Base-by-base conservation (phyloP, 2,329 filamentous ascomycete species). In the Exserohilum rostratum region DNA sequence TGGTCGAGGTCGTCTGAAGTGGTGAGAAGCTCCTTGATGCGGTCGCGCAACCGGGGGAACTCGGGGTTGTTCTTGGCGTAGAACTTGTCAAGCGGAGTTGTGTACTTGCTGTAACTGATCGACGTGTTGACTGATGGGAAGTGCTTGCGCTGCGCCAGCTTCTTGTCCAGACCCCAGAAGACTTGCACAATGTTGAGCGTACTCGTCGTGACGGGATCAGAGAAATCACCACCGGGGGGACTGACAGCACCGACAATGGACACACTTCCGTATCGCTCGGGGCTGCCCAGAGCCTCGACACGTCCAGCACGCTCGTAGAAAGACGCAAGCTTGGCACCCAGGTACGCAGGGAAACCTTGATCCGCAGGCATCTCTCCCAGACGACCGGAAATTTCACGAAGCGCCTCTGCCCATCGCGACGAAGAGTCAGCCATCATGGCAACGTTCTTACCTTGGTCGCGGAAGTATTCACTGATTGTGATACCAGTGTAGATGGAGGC, bases 381-480 rank as follows among this genome's bases (percentile, higher is more conserved):
- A 85, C 95, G 95, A 83, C 95, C 95, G 30, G 95, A 99, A 77
- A 99, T 88, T 78, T 99, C 95, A 90, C 95, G 92, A 76, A 99
- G 86, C 73, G 95, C 95, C 82, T 99, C 95, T 61, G 95, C 95
- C 95, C 95, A 99, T 64, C 95, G 92, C 49, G 95, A 99, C 47
- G 93, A 90, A 13, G 95, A 98, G 79, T 99, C 95, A 61, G 95
- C 95, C 95, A 99, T 99, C 95, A 99, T 99, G 69, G 95, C 93
- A 34, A 99, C 95, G 76, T 96, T 85, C 79, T 98, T 93, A 62
- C 95, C 95, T 78, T 96, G 91, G 73, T 99, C 95, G 65, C 95
- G 86, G 83, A 98, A 98, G 72, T 99, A 99, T 76, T 99, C 95
- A 37, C 91, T 90, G 0, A 97, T 89, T 0, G 39, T 42, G 2